phyloP scores from a whole-genome alignment of 2,329 filamentous ascomycete species.

The Neobulgaria alba region DNA sequence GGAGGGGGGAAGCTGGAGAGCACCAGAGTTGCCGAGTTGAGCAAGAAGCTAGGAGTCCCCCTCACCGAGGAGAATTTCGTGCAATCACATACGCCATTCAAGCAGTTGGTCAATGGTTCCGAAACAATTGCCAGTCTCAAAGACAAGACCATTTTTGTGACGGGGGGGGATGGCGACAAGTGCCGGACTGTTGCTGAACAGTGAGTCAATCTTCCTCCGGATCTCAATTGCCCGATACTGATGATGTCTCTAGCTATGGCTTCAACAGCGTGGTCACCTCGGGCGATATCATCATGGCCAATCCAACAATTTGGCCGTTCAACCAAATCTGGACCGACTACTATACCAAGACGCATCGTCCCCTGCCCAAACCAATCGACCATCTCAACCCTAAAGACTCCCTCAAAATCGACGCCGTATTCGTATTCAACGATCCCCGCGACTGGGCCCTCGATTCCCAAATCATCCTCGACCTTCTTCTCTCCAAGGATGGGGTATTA shows the following conservation, averaged over 20 bases:
- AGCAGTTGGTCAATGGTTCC: constrained; percentile 55
- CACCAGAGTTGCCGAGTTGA: constrained; percentile 63
- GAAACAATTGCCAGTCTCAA: constrained; percentile 43
- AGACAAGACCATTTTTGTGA: constrained; percentile 64
- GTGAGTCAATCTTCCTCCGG: constrained; percentile 22
- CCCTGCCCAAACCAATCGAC: constrained; percentile 42
- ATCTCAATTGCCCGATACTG: constrained; percentile 3
- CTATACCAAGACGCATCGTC: constrained; percentile 49
- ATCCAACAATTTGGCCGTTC: constrained; percentile 79
- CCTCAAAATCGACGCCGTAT: constrained; percentile 79
- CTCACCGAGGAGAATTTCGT: constrained; percentile 66
- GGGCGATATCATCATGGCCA: constrained; percentile 66
- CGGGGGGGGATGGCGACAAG: constrained; percentile 43
- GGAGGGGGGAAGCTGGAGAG: constrained; percentile 80
- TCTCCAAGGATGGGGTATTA: constrained; percentile 69
- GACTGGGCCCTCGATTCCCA: constrained; percentile 92
- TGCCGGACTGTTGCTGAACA: constrained; percentile 54
- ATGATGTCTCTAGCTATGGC: constrained; percentile 44
- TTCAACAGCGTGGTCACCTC: constrained; percentile 79
- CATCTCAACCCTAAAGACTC: constrained; percentile 36
- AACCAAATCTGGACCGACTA: constrained; percentile 54
- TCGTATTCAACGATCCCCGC: constrained; percentile 91
- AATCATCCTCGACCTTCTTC: constrained; percentile 72
- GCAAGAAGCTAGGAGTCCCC: constrained; percentile 52
- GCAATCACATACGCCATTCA: constrained; percentile 86